phyloP scores from a whole-genome alignment of 179 eudicot species.

The Carnegiea gigantea region DNA sequence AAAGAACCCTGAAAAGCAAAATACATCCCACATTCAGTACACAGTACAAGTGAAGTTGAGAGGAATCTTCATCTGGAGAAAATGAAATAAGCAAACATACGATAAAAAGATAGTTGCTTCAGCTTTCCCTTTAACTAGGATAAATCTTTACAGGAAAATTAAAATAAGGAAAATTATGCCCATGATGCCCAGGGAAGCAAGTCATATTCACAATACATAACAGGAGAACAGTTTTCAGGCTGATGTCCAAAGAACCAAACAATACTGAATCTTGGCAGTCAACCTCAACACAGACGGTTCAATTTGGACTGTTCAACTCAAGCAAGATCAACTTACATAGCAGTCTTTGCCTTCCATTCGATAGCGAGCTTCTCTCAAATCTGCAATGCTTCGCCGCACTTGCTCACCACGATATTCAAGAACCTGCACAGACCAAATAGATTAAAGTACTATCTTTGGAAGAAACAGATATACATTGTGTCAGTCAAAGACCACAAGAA shows the following conservation, averaged over 20 bases:
- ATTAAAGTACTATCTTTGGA: not conserved
- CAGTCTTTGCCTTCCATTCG: slow-evolving; percentile 91
- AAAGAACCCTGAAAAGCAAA: not conserved
- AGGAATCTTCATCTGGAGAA: no score
- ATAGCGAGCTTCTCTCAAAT: slow-evolving; percentile 88
- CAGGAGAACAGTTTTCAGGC: not conserved
- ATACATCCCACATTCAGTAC: not conserved
- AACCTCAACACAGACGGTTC: not conserved
- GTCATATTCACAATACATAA: not conserved
- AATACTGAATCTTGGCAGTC: not conserved
- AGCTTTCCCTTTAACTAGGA: not conserved
- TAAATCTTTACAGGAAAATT: not conserved
- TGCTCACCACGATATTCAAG: slow-evolving; percentile 99
- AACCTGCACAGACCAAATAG: slow-evolving; percentile 53
- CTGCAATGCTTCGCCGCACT: slow-evolving; percentile 95
- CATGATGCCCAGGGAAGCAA: not conserved
- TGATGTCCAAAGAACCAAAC: not conserved
- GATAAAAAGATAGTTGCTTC: not conserved
- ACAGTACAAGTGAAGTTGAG: no score
- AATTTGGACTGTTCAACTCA: not conserved
- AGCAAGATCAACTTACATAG: slow-evolving; percentile 58
- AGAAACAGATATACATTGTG: not conserved
- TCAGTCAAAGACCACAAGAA: not conserved
- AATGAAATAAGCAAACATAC: not conserved
- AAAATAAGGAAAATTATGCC: not conserved